Evolutionary conservation across 768 basidiomycete genomes (phyloP).

Genomic region (Mrakia blollopis): DNA sequence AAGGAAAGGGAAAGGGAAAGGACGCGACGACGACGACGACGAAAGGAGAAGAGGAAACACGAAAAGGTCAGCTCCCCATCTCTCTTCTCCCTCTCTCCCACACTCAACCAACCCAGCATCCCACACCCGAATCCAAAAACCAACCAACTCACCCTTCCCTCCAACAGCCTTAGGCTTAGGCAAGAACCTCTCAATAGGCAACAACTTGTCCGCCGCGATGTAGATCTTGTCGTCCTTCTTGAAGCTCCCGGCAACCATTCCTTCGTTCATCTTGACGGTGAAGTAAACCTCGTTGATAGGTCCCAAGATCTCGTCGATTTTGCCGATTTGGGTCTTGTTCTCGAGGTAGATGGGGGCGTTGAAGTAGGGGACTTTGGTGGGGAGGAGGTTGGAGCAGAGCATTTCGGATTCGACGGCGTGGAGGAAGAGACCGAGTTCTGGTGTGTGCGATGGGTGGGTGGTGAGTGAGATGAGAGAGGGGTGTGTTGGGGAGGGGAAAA

Average conservation of each 20-base stretch:
- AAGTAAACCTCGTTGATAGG: constrained; percentile 99
- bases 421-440: constrained; percentile 86
- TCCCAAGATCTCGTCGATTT: constrained; percentile 98
- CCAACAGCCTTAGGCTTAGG: constrained; percentile 86
- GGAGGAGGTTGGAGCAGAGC: constrained; percentile 78
- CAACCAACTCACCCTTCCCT: constrained; percentile 46
- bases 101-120: background rate
- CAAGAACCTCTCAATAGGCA: constrained; percentile 92
- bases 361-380: constrained; percentile 95
- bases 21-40: background rate
- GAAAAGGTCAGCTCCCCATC: background rate
- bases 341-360: constrained; percentile 96
- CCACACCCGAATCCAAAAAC: too few species aligned
- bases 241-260: constrained; percentile 92
- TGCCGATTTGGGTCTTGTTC: constrained; percentile 93
- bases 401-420: constrained; percentile 98
- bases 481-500: too few species aligned
- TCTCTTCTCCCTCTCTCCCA: background rate
- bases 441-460: background rate
- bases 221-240: constrained; percentile 98
- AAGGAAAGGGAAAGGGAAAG: background rate
- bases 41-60: background rate
- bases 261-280: constrained; percentile 92
- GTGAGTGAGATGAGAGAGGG: background rate
- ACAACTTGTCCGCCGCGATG: constrained; percentile 92